phyloP scores from a whole-genome alignment of 305 asterid genomes.

The Ajuga reptans region DNA sequence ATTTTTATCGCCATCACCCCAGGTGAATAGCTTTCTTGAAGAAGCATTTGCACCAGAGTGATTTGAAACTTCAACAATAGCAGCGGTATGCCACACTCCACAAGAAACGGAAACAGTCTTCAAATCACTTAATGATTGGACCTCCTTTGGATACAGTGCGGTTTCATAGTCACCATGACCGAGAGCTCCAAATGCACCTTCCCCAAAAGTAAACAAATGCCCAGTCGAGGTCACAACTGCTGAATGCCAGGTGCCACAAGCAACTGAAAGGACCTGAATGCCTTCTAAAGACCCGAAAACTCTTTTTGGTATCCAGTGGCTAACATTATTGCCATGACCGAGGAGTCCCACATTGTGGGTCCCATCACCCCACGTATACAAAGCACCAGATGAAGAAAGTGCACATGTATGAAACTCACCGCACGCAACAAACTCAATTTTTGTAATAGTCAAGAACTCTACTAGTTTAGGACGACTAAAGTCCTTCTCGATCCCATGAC shows the following conservation, averaged over 20 bases:
- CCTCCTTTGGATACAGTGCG: conserved; percentile 54
- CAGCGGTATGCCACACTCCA: conserved; percentile 90
- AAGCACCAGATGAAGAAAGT: conserved; percentile 59
- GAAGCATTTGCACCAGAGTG: conserved; percentile 34
- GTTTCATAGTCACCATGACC: conserved; percentile 76
- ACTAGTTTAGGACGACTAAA: conserved; percentile 63
- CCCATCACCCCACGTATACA: conserved; percentile 94
- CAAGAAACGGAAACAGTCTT: conserved; percentile 60
- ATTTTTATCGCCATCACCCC: conserved; percentile 91
- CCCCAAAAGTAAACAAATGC: conserved; percentile 70
- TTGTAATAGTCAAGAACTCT: conserved; percentile 56
- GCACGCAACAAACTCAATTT: conserved; percentile 67
- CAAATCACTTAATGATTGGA: conserved; percentile 54
- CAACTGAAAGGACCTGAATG: conserved; percentile 63
- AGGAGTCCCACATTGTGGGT: conserved; percentile 71
- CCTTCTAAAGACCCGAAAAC: conserved; percentile 72
- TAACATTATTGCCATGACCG: conserved; percentile 68
- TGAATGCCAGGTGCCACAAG: conserved; percentile 93
- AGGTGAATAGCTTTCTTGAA: conserved; percentile 69
- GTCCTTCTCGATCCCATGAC: conserved; percentile 76
- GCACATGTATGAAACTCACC: conserved; percentile 89
- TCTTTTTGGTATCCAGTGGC: conserved; percentile 89
- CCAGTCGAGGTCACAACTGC: conserved; percentile 58
- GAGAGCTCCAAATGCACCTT: conserved; percentile 74
- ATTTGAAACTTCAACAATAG: conserved; percentile 60